phyloP scores from a whole-genome alignment of 805 yeast species.

The Trichomonascus vanleenenianus region DNA sequence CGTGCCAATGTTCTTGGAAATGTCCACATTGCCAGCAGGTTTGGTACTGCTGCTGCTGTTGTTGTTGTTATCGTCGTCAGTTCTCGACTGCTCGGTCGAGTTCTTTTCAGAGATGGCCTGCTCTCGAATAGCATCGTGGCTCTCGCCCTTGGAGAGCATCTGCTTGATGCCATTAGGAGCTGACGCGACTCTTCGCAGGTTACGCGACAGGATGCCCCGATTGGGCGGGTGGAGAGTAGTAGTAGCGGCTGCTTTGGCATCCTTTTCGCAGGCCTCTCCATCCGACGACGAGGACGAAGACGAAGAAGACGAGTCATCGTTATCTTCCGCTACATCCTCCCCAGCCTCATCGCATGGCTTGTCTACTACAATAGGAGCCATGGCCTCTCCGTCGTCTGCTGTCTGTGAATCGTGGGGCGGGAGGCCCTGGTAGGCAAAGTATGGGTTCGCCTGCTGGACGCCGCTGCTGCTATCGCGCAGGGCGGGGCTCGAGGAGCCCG shows the following conservation, averaged over 20 bases:
- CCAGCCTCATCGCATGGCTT: neutral
- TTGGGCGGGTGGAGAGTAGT: no score
- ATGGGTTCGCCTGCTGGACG: slow-evolving; percentile 33
- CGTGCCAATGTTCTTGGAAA: slow-evolving; percentile 1
- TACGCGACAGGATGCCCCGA: slow-evolving; percentile 20
- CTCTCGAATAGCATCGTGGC: neutral
- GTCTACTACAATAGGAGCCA: neutral
- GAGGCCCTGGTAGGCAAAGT: slow-evolving; percentile 50
- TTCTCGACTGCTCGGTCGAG: neutral
- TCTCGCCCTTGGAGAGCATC: slow-evolving; percentile 8
- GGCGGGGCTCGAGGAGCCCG: slow-evolving; percentile 10
- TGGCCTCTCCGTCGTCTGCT: neutral
- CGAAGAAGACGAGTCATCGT: neutral
- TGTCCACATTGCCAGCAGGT: neutral
- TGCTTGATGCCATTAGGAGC: slow-evolving; percentile 60
- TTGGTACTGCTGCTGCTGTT: neutral
- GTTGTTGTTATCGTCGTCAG: slow-evolving; percentile 2
- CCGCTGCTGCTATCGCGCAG: slow-evolving; percentile 3
- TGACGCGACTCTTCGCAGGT: slow-evolving; percentile 69
- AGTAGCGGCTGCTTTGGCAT: slow-evolving; percentile 17
- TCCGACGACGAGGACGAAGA: neutral
- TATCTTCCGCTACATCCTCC: neutral
- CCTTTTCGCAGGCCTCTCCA: slow-evolving; percentile 2
- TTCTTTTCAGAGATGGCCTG: slow-evolving; percentile 1
- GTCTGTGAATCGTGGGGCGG: slow-evolving; percentile 41